Percentiles rank a stretch among this genome's conserved stretches.
Conservation (phyloP, 1,139 yeast species). For the Debaryomycetaceae sp. region DNA sequence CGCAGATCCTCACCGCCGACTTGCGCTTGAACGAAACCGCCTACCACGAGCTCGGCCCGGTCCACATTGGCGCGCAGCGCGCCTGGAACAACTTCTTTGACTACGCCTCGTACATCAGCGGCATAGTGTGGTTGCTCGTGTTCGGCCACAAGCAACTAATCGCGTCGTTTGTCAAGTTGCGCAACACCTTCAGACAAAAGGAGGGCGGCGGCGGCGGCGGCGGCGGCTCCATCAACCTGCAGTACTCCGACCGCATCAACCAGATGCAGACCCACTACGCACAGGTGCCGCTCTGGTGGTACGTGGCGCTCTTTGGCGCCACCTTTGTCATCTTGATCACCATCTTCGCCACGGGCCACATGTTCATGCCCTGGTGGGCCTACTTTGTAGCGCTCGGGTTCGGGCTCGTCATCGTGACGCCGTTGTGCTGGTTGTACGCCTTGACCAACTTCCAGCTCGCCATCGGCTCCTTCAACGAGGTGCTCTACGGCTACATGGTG, state of each 20-base stretch:
- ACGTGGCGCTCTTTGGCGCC: slow-evolving; percentile 24
- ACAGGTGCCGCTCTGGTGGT: slow-evolving; percentile 43
- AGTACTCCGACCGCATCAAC: slow-evolving; percentile 36
- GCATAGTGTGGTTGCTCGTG: slow-evolving; percentile 41
- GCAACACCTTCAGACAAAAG: slow-evolving; percentile 9
- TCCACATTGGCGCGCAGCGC: slow-evolving; percentile 40
- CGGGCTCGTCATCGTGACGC: slow-evolving; percentile 44
- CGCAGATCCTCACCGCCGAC: slow-evolving; percentile 27
- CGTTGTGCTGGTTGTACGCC: slow-evolving; percentile 49
- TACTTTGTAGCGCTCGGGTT: slow-evolving; percentile 38
- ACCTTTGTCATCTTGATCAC: slow-evolving; percentile 32
- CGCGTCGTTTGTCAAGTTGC: slow-evolving; percentile 12
- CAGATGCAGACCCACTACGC: slow-evolving; percentile 31
- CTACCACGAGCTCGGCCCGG: slow-evolving; percentile 34
- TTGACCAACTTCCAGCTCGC: slow-evolving; percentile 49
- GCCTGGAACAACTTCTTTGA: slow-evolving; percentile 51
- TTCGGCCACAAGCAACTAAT: slow-evolving; percentile 26
- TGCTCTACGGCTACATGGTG: slow-evolving; percentile 43
- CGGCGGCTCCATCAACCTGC: slow-evolving; percentile 9
- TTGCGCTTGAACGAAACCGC: slow-evolving; percentile 35
- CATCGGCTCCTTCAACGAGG: slow-evolving; percentile 48
- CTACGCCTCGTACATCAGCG: slow-evolving; percentile 48
- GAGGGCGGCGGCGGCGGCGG: not conserved
- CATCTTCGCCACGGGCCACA: slow-evolving; percentile 31
- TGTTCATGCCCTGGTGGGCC: slow-evolving; percentile 51